Conservation (phyloP, 1,284 basidiomycete genomes). For the Wallemia hederae region DNA sequence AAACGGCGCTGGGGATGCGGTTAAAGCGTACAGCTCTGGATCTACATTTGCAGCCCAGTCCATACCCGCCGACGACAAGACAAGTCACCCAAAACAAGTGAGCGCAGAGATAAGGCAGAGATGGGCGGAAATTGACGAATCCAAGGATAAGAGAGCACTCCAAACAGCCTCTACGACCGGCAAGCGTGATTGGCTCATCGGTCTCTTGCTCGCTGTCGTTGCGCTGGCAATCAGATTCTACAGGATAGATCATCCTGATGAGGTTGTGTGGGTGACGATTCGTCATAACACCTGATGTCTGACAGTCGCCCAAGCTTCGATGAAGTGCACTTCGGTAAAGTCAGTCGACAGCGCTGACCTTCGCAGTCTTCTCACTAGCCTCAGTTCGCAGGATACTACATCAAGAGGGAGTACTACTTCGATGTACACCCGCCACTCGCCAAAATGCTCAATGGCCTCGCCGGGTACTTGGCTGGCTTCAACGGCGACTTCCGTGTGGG, state of each 20-base stretch:
- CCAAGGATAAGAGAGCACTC: not conserved
- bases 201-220: constrained; percentile 27
- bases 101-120: not conserved
- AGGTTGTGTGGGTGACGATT: constrained; percentile 47
- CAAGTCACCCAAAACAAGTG: not conserved
- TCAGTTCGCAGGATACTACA: constrained; percentile 59
- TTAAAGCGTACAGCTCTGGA: not conserved
- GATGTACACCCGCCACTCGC: constrained; percentile 95
- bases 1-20: not conserved
- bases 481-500: constrained; percentile 43
- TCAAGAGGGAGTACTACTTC: constrained; percentile 82
- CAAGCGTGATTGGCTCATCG: constrained; percentile 10
- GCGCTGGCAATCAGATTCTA: constrained; percentile 64
- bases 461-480: constrained; percentile 88
- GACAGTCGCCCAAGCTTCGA: constrained; percentile 35
- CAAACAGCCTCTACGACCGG: not conserved
- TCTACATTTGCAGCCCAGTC: not conserved
- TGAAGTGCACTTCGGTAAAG: constrained; percentile 79
- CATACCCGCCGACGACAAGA: not conserved
- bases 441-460: constrained; percentile 67
- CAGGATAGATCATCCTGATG: constrained; percentile 72
- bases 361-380: constrained; percentile 6
- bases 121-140: not conserved
- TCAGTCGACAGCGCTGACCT: not conserved
- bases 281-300: too few species aligned